Conservation (phyloP, 768 basidiomycete species). For the Pilatotrama ljubarskyi region DNA sequence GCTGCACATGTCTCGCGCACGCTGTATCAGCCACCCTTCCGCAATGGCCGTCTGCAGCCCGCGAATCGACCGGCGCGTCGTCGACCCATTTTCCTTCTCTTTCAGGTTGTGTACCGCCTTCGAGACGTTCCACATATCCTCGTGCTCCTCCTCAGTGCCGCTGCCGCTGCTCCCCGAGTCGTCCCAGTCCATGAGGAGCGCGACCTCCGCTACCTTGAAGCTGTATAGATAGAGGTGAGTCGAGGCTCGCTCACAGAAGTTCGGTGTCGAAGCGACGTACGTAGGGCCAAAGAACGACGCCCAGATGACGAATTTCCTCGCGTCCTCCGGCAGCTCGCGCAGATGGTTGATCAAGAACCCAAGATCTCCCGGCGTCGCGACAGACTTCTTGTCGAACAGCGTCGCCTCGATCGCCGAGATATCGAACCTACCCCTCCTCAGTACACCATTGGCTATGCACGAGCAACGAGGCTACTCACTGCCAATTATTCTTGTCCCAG, state of each 20-base stretch:
- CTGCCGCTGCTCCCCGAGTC: slow-evolving; percentile 53
- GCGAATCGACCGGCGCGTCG: slow-evolving; percentile 60
- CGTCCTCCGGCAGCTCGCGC: slow-evolving; percentile 61
- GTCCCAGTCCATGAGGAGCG: slow-evolving; percentile 74
- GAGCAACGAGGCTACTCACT: slow-evolving; percentile 45
- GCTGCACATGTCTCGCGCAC: slow-evolving; percentile 74
- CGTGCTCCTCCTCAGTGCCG: slow-evolving; percentile 47
- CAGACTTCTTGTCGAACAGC: slow-evolving; percentile 50
- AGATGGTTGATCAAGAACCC: slow-evolving; percentile 61
- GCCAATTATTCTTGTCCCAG: slow-evolving; percentile 66
- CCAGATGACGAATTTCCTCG: slow-evolving; percentile 67
- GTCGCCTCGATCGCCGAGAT: slow-evolving; percentile 56
- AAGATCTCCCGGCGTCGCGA: slow-evolving; percentile 59
- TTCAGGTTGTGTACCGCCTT: slow-evolving; percentile 50
- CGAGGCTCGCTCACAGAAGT: not conserved
- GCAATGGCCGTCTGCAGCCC: slow-evolving; percentile 65
- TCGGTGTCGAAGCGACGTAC: slow-evolving; percentile 38
- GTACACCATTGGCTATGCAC: not conserved
- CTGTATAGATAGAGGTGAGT: slow-evolving; percentile 34
- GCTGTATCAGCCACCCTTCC: slow-evolving; percentile 74
- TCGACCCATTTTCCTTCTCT: slow-evolving; percentile 41
- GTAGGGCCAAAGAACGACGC: slow-evolving; percentile 73
- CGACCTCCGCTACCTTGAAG: slow-evolving; percentile 73
- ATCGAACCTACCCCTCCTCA: slow-evolving; percentile 45
- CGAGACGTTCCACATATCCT: slow-evolving; percentile 52